Conservation (phyloP, 306 rosid species). For the Parietaria judaica region DNA sequence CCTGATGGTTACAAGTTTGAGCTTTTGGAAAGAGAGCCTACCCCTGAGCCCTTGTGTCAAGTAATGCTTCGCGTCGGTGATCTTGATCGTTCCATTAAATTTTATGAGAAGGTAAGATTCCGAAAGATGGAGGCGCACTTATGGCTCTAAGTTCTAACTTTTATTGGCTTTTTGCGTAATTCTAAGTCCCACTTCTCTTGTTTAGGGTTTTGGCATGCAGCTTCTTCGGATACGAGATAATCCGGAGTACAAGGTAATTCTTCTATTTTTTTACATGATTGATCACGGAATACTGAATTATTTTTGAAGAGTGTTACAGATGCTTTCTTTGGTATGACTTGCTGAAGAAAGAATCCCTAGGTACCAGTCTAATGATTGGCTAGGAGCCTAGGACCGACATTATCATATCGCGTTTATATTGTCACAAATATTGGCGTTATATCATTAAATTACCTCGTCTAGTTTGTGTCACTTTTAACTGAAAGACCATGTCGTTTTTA, state of each 20-base stretch:
- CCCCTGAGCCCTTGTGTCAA: constrained; percentile 90
- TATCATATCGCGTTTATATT: too few relatives aligned
- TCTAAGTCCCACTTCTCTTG: constrained; percentile 1
- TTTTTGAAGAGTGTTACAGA: background rate
- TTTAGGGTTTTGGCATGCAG: constrained; percentile 87
- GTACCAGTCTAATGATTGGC: too few relatives aligned
- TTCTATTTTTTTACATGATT: background rate
- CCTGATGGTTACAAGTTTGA: constrained; percentile 93
- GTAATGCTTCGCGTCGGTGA: constrained; percentile 97
- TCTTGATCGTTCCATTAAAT: constrained; percentile 81
- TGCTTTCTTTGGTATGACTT: background rate
- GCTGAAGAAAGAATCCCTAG: too few relatives aligned
- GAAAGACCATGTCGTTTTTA: too few relatives aligned
- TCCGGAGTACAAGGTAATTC: constrained; percentile 82
- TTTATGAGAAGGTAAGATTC: constrained; percentile 77
- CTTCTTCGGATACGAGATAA: constrained; percentile 72
- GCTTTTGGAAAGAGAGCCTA: constrained; percentile 73
- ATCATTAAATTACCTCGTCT: too few relatives aligned
- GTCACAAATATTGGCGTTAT: too few relatives aligned
- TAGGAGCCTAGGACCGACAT: too few relatives aligned
- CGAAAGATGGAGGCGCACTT: constrained; percentile 8
- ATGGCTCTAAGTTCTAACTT: background rate
- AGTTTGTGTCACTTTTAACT: too few relatives aligned
- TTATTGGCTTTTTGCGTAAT: constrained; percentile 14
- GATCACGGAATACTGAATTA: background rate